Percentiles rank a stretch among this genome's conserved stretches.
phyloP scores from a whole-genome alignment of 108 stramenopile genomes.

The Cyclotella atomus region DNA sequence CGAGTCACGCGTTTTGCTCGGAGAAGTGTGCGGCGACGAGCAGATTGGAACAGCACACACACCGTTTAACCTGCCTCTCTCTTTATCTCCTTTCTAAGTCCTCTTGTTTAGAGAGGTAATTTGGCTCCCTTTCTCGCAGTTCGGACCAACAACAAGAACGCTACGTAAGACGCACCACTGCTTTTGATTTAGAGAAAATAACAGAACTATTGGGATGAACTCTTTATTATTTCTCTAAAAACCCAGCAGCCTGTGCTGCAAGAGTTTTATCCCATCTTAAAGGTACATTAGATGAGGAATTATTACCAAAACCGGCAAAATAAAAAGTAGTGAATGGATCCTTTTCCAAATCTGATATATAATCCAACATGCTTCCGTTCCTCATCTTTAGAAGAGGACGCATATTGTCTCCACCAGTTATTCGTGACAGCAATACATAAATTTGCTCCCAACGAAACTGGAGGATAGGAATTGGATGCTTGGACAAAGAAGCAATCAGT shows the following conservation, averaged over 20 bases:
- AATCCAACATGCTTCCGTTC: neutral
- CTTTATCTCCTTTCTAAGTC: too few relatives aligned
- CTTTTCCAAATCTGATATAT: constrained; percentile 6
- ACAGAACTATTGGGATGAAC: too few relatives aligned
- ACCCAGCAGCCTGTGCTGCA: constrained; percentile 5
- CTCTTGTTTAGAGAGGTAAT: too few relatives aligned
- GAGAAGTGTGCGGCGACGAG: too few relatives aligned
- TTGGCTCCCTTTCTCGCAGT: too few relatives aligned
- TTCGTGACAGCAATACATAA: neutral
- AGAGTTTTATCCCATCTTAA: neutral
- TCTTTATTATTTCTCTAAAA: too few relatives aligned
- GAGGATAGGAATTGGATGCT: neutral
- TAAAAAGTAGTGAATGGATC: neutral
- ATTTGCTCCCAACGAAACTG: neutral
- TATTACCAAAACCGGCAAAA: neutral
- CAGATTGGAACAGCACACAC: too few relatives aligned
- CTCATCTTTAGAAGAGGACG: neutral
- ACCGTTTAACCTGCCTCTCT: too few relatives aligned
- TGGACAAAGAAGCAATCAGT: neutral
- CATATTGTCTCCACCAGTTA: neutral
- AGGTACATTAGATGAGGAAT: neutral
- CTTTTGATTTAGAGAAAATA: too few relatives aligned
- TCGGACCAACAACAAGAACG: too few relatives aligned
- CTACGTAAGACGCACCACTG: too few relatives aligned
- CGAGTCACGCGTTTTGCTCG: too few relatives aligned